Percentiles rank a stretch among this genome's conserved stretches.
phyloP scores from a whole-genome alignment of 495 filamentous ascomycete species.

The Diplogelasinospora grovesii region DNA sequence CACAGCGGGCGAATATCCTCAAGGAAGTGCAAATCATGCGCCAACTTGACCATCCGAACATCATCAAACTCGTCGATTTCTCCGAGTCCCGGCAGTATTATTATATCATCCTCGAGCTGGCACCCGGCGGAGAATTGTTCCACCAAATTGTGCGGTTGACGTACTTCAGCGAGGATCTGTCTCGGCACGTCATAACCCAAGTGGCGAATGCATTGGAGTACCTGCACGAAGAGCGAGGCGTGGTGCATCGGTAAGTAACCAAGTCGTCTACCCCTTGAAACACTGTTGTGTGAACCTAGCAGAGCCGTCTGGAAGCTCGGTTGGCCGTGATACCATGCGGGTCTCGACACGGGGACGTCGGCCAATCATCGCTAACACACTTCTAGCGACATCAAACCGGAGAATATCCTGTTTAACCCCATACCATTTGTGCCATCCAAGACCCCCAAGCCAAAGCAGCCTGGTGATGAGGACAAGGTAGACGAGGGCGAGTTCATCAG shows the following conservation, averaged over 20 bases:
- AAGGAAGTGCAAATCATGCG: slow-evolving; percentile 99
- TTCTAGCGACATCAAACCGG: slow-evolving; percentile 91
- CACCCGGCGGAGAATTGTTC: slow-evolving; percentile 92
- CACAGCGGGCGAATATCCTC: slow-evolving; percentile 86
- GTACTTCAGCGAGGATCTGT: slow-evolving; percentile 95
- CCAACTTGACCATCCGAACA: slow-evolving; percentile 89
- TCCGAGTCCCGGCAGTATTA: slow-evolving; percentile 92
- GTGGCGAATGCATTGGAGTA: slow-evolving; percentile 92
- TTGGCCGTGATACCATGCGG: neutral
- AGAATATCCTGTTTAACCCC: slow-evolving; percentile 92
- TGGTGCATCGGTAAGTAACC: slow-evolving; percentile 84
- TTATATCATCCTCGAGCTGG: slow-evolving; percentile 93
- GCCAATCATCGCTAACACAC: slow-evolving; percentile 5
- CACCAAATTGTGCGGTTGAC: slow-evolving; percentile 98
- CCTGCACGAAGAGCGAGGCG: slow-evolving; percentile 87
- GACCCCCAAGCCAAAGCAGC: slow-evolving; percentile 64
- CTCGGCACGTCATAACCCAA: slow-evolving; percentile 87
- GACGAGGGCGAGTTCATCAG: slow-evolving; percentile 91
- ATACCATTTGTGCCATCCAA: slow-evolving; percentile 74
- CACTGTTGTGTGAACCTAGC: too few species aligned
- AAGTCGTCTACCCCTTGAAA: neutral
- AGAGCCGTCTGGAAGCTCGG: too few species aligned
- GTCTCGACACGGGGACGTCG: neutral
- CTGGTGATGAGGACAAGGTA: slow-evolving; percentile 93
- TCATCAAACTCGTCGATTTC: slow-evolving; percentile 88